Conservation (phyloP, 345 rosid species). For the Citrus australasica region DNA sequence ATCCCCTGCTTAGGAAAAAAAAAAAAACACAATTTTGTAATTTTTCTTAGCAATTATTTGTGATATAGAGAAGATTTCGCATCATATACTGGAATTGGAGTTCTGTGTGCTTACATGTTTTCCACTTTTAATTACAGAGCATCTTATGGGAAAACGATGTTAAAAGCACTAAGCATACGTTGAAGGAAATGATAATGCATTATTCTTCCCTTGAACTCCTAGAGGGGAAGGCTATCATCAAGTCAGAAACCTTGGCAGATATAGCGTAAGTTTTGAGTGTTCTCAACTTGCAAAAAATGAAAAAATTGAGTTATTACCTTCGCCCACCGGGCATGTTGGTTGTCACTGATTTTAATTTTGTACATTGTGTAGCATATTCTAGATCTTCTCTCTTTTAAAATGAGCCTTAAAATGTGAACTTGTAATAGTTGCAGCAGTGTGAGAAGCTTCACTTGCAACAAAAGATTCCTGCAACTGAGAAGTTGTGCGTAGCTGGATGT, state of each 20-base stretch:
- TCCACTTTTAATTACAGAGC: conserved; percentile 50
- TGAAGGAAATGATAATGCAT: conserved; percentile 78
- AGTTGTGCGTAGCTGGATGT: not conserved
- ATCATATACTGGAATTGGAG: not conserved
- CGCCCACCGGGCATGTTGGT: not conserved
- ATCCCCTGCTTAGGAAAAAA: not conserved
- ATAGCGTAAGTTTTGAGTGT: conserved; percentile 54
- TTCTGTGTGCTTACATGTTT: conserved; percentile 9
- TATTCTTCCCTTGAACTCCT: conserved; percentile 75
- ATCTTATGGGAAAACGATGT: conserved; percentile 85
- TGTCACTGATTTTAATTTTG: not conserved
- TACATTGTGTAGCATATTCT: not conserved
- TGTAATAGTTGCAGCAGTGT: not conserved
- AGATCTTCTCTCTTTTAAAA: not conserved
- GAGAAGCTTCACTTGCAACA: no score
- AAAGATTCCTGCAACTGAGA: not conserved
- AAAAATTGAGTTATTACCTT: not conserved
- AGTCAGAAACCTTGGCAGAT: conserved; percentile 72
- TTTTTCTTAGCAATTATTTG: conserved; percentile 4
- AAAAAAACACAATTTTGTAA: not conserved
- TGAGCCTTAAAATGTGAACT: not conserved
- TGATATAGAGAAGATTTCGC: not conserved
- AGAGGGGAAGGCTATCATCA: conserved; percentile 78
- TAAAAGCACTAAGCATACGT: conserved; percentile 81
- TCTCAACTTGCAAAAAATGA: not conserved